These are phyloP conservation scores for Aspergillus coremiiformis DNA, from an alignment of 495 filamentous ascomycete genomes.

Conservation along the genomic window DNA sequence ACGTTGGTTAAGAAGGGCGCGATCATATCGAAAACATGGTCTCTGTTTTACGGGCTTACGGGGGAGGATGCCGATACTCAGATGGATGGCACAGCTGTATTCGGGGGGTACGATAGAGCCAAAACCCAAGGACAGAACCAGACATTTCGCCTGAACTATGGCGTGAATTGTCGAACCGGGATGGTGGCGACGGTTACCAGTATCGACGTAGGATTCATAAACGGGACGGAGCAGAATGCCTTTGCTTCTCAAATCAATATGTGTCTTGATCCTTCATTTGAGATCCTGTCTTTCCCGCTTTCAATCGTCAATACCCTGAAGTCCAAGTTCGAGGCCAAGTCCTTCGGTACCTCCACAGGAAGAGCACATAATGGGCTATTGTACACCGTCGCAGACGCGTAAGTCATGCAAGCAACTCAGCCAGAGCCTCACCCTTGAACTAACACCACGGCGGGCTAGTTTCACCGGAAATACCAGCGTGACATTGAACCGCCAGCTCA, in stretches of 20 bases:
- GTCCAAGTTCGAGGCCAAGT: background rate
- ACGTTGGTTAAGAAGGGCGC: slow-evolving; percentile 20
- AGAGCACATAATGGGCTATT: background rate
- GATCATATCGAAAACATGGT: slow-evolving; percentile 35
- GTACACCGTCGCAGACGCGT: background rate
- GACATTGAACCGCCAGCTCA: slow-evolving; percentile 9
- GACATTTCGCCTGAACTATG: slow-evolving; percentile 16
- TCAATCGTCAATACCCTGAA: background rate
- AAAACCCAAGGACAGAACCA: slow-evolving; percentile 29
- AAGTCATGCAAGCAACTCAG: background rate
- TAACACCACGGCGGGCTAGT: slow-evolving; percentile 22
- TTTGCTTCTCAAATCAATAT: background rate
- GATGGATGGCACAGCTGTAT: slow-evolving; percentile 34
- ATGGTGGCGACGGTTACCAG: slow-evolving; percentile 27
- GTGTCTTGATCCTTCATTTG: background rate
- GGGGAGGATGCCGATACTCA: slow-evolving; percentile 18
- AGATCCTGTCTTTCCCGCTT: background rate
- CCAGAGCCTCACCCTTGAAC: background rate
- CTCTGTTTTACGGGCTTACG: slow-evolving; percentile 36
- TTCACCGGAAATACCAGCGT: slow-evolving; percentile 20
- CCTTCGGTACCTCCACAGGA: background rate
- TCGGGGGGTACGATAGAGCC: slow-evolving; percentile 40
- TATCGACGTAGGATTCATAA: slow-evolving; percentile 28
- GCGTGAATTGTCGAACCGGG: slow-evolving; percentile 21
- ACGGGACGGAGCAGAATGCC: slow-evolving; percentile 20